Conservation (phyloP, 805 yeast species). For the Pichia californica region DNA sequence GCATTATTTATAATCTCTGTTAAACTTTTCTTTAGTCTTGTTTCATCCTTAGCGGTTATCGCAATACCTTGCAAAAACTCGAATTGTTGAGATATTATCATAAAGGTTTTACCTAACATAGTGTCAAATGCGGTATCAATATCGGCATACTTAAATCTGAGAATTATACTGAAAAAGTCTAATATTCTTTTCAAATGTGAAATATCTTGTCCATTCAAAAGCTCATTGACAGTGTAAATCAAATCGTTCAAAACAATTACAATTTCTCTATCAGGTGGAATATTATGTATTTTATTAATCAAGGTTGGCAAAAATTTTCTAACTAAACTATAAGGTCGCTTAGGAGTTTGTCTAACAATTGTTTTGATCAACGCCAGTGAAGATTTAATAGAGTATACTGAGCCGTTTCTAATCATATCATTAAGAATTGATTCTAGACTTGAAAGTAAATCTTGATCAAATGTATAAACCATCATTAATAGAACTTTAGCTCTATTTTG, state of each 20-base stretch:
- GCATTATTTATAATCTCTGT: not conserved
- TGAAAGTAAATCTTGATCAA: conserved; percentile 22
- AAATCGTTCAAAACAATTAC: conserved; percentile 13
- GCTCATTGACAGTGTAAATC: conserved; percentile 7
- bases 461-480: conserved; percentile 24
- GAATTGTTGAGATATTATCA: not conserved
- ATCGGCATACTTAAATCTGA: conserved; percentile 11
- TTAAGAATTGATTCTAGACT: conserved; percentile 20
- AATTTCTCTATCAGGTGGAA: conserved; percentile 2
- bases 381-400: conserved; percentile 8
- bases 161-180: conserved; percentile 11
- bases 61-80: conserved; percentile 7
- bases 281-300: conserved; percentile 14
- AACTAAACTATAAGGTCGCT: conserved; percentile 17
- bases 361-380: conserved; percentile 8
- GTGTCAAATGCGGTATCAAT: not conserved
- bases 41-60: conserved; percentile 3
- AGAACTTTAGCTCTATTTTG: conserved; percentile 27
- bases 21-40: conserved; percentile 5
- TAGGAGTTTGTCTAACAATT: conserved; percentile 8
- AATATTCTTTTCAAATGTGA: conserved; percentile 10
- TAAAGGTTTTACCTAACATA: conserved; percentile 2
- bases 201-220: conserved; percentile 7
- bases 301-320: conserved; percentile 14
- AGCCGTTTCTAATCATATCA: conserved; percentile 13